Base-by-base conservation (phyloP, 352 stramenopile genomes). In the Pythium phragmitis region DNA sequence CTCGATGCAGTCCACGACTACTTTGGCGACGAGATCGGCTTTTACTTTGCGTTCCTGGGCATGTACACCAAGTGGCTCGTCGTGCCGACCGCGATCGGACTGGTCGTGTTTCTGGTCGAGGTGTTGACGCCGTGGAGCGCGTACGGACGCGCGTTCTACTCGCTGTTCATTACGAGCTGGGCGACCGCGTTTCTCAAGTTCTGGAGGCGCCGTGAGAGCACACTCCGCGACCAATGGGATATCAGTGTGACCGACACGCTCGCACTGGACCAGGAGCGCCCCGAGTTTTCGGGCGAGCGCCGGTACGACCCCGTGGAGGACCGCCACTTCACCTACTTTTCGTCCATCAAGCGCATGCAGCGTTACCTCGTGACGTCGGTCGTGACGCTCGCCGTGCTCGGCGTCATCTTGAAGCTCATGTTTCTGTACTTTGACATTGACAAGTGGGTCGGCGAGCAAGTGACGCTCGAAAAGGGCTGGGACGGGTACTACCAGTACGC, bases 21-120 rank as follows among this genome's bases (percentile, higher is more conserved):
- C 53, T 95, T 92, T 70, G 86, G 86, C 36, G 79, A 93, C 41
- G 86, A 95, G 63, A 85, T 99, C 53, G 95, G 94, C 0, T 98
- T 99, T 62, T 99, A 99, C 78, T 99, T 99, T 77, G 91, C 94
- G 9, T 99, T 98, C 72, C 72, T 99, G 6, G 92, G 97, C 39
- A 96, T 97, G 79, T 98, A 97, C 72, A 97, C 95, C 21, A 85
- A 88, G 54, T 98, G 96, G 82, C 79, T 99, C 8, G 69, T 98
- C 7, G 87, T 90, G 13, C 87, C 97, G 13, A 89, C 92, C 30
- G 65, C 91, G 9, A 63, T 98, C 33, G 96, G 96, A 4, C 52
- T 92, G 36, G 26, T 97, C 17, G 91, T 98, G 21, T 96, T 98
- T 63, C 70, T 98, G 11, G 54, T 91, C 57, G 85, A 97, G 62